Evolutionary conservation across 1,284 basidiomycete genomes (phyloP).

Genomic region (Heliocybe sulcata): DNA sequence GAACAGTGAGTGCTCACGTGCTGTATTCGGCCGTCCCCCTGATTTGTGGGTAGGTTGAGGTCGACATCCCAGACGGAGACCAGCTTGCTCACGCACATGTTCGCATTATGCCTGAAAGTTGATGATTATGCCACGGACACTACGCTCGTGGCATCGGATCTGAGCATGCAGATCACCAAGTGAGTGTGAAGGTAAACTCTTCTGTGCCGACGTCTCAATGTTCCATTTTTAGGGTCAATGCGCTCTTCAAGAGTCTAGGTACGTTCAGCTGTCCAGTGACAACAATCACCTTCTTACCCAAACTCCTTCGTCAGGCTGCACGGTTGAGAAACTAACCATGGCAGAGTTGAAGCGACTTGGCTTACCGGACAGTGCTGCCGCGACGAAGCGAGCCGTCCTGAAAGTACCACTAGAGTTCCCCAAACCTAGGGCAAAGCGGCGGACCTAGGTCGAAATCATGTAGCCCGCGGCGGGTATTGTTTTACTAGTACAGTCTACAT

Average conservation of each 20-base stretch:
- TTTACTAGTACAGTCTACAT: too few species aligned
- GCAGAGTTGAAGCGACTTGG: conserved; percentile 65
- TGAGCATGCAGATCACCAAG: conserved; percentile 58
- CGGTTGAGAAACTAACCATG: conserved; percentile 48
- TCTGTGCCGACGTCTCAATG: neutral
- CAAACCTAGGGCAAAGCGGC: conserved; percentile 40
- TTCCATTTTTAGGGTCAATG: conserved; percentile 29
- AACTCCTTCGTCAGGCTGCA: conserved; percentile 51
- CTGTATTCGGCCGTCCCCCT: neutral
- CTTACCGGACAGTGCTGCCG: conserved; percentile 48
- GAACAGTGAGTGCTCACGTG: conserved; percentile 37
- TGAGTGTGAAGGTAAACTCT: conserved; percentile 32
- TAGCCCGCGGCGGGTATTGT: too few species aligned
- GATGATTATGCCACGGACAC: conserved; percentile 74
- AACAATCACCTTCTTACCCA: too few species aligned
- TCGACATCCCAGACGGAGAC: conserved; percentile 67
- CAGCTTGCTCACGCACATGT: conserved; percentile 69
- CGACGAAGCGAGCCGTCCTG: conserved; percentile 64
- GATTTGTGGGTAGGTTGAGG: conserved; percentile 31
- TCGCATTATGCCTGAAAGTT: conserved; percentile 71
- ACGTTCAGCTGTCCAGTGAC: conserved; percentile 2
- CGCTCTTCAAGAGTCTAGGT: conserved; percentile 27
- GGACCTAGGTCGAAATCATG: neutral
- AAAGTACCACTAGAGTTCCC: conserved; percentile 77
- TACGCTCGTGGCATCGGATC: conserved; percentile 60